Conservation (phyloP, 1,284 basidiomycete genomes). For the Cutaneotrichosporon cyanovorans region DNA sequence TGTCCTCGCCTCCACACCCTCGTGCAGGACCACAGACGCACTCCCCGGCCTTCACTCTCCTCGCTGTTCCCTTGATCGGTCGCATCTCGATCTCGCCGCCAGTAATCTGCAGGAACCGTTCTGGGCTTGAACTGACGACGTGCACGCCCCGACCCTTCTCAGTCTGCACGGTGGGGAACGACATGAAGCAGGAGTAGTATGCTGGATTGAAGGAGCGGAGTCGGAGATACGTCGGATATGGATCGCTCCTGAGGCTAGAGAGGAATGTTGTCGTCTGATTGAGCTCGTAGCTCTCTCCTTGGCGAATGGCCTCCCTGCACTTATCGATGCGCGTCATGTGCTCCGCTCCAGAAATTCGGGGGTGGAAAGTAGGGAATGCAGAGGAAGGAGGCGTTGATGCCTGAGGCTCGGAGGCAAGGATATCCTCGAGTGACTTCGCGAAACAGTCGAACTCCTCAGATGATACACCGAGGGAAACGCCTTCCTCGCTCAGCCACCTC, state of each 20-base stretch:
- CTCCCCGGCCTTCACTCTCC: constrained; percentile 33
- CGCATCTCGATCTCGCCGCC: constrained; percentile 61
- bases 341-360: constrained; percentile 37
- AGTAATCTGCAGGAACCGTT: constrained; percentile 78
- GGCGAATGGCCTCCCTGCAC: constrained; percentile 67
- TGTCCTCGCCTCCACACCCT: constrained; percentile 24
- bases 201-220: constrained; percentile 78
- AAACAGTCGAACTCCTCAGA: constrained; percentile 20
- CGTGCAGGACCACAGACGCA: constrained; percentile 30
- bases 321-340: constrained; percentile 68
- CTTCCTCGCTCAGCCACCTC: constrained; percentile 27
- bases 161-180: constrained; percentile 50
- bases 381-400: constrained; percentile 4
- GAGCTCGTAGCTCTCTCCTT: constrained; percentile 92
- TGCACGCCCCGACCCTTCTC: constrained; percentile 52
- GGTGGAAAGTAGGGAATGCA: constrained; percentile 32
- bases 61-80: constrained; percentile 84
- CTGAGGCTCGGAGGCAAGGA: constrained; percentile 7
- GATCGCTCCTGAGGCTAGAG: constrained; percentile 31
- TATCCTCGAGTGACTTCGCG: constrained; percentile 2
- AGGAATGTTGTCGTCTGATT: constrained; percentile 74
- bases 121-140: constrained; percentile 76
- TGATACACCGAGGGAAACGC: constrained; percentile 28
- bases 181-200: constrained; percentile 76
- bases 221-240: constrained; percentile 46